Evolutionary conservation across 441 rosid species (phyloP).

Genomic region (Kokia cookei): DNA sequence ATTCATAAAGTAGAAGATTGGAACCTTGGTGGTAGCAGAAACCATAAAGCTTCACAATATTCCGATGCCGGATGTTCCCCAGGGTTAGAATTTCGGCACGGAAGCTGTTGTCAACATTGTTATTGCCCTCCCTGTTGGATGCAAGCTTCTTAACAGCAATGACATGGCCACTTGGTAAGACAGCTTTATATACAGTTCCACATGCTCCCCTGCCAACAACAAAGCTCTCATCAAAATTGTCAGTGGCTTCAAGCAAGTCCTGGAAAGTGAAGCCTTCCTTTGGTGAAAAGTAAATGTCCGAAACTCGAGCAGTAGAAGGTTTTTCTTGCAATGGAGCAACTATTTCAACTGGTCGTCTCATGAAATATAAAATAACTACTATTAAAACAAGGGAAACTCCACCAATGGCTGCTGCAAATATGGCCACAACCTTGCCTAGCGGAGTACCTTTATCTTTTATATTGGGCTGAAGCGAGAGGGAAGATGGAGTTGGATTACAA

Average conservation of each 20-base stretch:
- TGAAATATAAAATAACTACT: slow-evolving; percentile 44
- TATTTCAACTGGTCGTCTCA: slow-evolving; percentile 42
- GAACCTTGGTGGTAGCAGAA: slow-evolving; percentile 83
- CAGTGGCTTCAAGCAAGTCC: slow-evolving; percentile 70
- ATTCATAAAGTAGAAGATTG: slow-evolving; percentile 75
- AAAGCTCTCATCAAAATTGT: slow-evolving; percentile 63
- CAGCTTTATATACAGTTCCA: slow-evolving; percentile 86
- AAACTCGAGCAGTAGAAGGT: slow-evolving; percentile 30
- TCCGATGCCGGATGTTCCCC: slow-evolving; percentile 87
- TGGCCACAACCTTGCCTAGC: slow-evolving; percentile 56
- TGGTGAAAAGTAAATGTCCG: slow-evolving; percentile 72
- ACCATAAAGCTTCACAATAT: slow-evolving; percentile 86
- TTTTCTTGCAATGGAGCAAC: slow-evolving; percentile 48
- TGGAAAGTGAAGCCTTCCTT: slow-evolving; percentile 79
- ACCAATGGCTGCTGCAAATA: slow-evolving; percentile 60
- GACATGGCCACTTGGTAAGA: slow-evolving; percentile 47
- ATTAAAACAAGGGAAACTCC: slow-evolving; percentile 70
- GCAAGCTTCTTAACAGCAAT: slow-evolving; percentile 82
- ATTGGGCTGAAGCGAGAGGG: slow-evolving; percentile 24
- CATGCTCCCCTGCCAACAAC: slow-evolving; percentile 82
- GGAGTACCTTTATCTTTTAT: slow-evolving; percentile 12
- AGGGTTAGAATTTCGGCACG: slow-evolving; percentile 78
- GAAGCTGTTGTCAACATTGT: slow-evolving; percentile 68
- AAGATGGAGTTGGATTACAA: slow-evolving; percentile 40
- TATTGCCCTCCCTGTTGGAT: slow-evolving; percentile 70